Evolutionary conservation across 1,284 basidiomycete species (phyloP).

Genomic region (Afroboletus lepidellus): DNA sequence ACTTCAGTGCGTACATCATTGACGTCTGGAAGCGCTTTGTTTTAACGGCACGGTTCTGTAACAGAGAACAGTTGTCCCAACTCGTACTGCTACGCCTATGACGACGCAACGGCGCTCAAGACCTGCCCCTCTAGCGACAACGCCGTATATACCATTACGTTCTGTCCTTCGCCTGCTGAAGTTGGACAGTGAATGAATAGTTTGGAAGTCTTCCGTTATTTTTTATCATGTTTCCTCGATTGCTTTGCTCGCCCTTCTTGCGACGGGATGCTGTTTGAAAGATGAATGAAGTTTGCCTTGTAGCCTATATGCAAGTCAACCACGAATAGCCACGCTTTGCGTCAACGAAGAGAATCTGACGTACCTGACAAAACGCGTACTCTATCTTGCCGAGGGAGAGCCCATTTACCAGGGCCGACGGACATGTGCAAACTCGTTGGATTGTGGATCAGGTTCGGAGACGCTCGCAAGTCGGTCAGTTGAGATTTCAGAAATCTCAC

Average conservation of each 20-base stretch:
- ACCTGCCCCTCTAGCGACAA: slow-evolving; percentile 31
- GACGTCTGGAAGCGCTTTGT: neutral
- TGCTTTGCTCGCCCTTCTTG: no score
- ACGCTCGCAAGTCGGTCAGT: no score
- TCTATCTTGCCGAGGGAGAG: neutral
- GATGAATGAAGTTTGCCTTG: neutral
- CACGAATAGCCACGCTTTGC: neutral
- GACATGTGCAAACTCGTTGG: neutral
- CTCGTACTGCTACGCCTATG: slow-evolving; percentile 48
- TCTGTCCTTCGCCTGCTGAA: slow-evolving; percentile 34
- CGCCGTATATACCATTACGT: slow-evolving; percentile 41
- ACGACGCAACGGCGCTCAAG: slow-evolving; percentile 45
- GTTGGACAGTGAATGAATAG: neutral
- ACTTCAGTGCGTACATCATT: slow-evolving; percentile 40
- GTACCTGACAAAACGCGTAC: neutral
- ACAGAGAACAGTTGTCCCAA: slow-evolving; percentile 41
- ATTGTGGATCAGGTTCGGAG: neutral
- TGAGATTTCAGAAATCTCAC: no score
- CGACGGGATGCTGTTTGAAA: no score
- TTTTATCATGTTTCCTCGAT: neutral
- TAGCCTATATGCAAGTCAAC: no score
- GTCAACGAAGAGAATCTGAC: neutral
- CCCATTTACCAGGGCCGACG: neutral
- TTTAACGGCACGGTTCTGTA: neutral
- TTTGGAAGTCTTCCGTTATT: neutral